Conservation (phyloP, 345 rosid genomes). For the Rhodamnia argentea region DNA sequence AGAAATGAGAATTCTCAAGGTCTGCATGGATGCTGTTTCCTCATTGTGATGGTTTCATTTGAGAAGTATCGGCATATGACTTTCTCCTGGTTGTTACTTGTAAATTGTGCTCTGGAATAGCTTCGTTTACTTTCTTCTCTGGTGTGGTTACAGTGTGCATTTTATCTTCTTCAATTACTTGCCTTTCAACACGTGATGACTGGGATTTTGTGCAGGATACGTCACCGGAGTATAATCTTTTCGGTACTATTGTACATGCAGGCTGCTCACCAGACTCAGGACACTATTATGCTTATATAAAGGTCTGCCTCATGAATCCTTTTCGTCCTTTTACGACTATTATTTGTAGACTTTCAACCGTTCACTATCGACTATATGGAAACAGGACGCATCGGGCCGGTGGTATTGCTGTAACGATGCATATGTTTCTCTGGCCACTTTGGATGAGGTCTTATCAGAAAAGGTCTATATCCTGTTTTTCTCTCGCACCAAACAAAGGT, state of each 20-base stretch:
- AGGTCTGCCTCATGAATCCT: constrained; percentile 28
- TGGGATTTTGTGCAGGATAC: constrained; percentile 49
- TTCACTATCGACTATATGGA: background rate
- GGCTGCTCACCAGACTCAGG: constrained; percentile 92
- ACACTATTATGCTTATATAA: constrained; percentile 93
- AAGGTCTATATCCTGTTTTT: constrained; percentile 90
- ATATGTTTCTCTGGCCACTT: constrained; percentile 54
- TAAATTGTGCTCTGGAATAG: background rate
- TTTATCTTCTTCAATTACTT: background rate
- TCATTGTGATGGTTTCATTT: background rate
- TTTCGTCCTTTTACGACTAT: background rate
- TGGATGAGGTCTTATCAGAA: constrained; percentile 87
- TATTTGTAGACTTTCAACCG: constrained; percentile 5
- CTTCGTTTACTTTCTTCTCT: background rate
- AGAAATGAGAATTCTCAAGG: background rate
- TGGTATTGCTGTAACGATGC: constrained; percentile 98
- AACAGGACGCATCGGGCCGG: constrained; percentile 72
- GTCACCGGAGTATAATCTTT: constrained; percentile 78
- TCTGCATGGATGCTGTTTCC: background rate
- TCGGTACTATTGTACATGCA: constrained; percentile 93
- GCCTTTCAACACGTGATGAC: background rate
- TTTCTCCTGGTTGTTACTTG: background rate
- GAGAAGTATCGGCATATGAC: background rate
- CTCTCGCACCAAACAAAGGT: constrained; percentile 62
- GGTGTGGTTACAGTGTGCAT: background rate